Conservation (phyloP, 1,284 basidiomycete genomes). For the Trichosporon sp. region DNA sequence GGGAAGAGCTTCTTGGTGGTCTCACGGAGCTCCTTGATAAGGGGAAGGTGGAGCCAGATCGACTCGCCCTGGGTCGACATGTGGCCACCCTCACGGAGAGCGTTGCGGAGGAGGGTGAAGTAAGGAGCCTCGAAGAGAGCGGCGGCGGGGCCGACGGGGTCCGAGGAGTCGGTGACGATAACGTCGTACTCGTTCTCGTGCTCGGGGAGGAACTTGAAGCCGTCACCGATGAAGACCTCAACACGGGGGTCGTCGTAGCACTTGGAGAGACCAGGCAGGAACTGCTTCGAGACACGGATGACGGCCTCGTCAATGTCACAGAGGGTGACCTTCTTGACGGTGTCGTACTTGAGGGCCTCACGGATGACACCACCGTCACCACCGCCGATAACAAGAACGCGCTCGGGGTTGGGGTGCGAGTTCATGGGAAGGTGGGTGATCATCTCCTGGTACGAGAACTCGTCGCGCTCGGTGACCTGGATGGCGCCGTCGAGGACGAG, state of each 20-base stretch:
- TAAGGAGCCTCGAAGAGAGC: slow-evolving; percentile 96
- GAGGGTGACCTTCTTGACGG: slow-evolving; percentile 86
- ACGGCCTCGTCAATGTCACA: slow-evolving; percentile 99
- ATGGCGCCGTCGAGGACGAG: slow-evolving; percentile 94
- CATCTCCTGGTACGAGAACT: slow-evolving; percentile 99
- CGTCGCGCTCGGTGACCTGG: slow-evolving; percentile 95
- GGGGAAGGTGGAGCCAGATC: slow-evolving; percentile 87
- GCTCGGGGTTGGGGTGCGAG: slow-evolving; percentile 92
- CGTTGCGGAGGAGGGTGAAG: slow-evolving; percentile 88
- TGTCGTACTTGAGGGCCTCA: slow-evolving; percentile 91
- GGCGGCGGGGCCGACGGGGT: slow-evolving; percentile 93
- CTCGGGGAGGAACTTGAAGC: slow-evolving; percentile 92
- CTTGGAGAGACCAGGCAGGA: slow-evolving; percentile 88
- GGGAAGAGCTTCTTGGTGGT: slow-evolving; percentile 77
- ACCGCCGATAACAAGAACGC: slow-evolving; percentile 94
- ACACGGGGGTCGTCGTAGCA: slow-evolving; percentile 81
- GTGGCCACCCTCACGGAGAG: slow-evolving; percentile 82
- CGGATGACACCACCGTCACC: slow-evolving; percentile 95
- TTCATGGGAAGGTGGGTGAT: slow-evolving; percentile 93
- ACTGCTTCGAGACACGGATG: slow-evolving; percentile 87
- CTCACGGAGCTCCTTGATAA: slow-evolving; percentile 74
- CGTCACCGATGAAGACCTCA: slow-evolving; percentile 86
- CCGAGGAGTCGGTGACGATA: slow-evolving; percentile 98
- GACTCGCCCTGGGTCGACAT: slow-evolving; percentile 97
- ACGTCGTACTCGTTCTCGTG: slow-evolving; percentile 90